These are phyloP conservation scores for Aspergillus spinulosporus DNA, from an alignment of 2,329 filamentous ascomycete genomes.

Conservation along the genomic window DNA sequence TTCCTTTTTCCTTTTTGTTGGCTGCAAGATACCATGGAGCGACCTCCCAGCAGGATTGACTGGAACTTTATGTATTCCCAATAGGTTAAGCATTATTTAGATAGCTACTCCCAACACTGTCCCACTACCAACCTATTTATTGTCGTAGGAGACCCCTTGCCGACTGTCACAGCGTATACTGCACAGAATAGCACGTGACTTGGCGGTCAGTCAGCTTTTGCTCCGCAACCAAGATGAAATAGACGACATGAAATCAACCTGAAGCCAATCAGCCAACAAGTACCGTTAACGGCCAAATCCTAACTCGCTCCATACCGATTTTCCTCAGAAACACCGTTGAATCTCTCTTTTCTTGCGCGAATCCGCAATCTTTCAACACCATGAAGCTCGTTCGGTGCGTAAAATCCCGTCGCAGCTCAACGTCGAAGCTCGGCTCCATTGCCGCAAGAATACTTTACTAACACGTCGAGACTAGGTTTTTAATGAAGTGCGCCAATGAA, in stretches of 20 bases:
- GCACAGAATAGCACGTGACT: conserved; percentile 15
- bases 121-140: neutral
- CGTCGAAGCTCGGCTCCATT: neutral
- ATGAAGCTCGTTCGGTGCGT: conserved; percentile 98
- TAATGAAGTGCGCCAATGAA: conserved; percentile 99
- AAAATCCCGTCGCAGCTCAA: conserved; percentile 12
- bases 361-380: conserved; percentile 40
- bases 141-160: no score
- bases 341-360: neutral
- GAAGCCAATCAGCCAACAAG: conserved; percentile 2
- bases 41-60: conserved; percentile 2
- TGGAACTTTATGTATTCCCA: neutral
- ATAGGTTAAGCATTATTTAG: neutral
- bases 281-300: neutral
- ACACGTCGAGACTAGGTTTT: conserved; percentile 63
- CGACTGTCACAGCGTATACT: neutral
- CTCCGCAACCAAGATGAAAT: conserved; percentile 16
- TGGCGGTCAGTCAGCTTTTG: conserved; percentile 21
- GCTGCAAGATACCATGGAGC: conserved; percentile 22
- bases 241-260: conserved; percentile 9
- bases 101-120: neutral
- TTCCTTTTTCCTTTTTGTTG: conserved; percentile 3
- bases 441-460: neutral
- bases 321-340: neutral
- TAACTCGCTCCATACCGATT: neutral